Percentiles rank a stretch among this genome's conserved stretches.
These are phyloP conservation scores for Colletotrichum tropicale DNA, from an alignment of 2,329 filamentous ascomycete genomes.

Conservation along the genomic window DNA sequence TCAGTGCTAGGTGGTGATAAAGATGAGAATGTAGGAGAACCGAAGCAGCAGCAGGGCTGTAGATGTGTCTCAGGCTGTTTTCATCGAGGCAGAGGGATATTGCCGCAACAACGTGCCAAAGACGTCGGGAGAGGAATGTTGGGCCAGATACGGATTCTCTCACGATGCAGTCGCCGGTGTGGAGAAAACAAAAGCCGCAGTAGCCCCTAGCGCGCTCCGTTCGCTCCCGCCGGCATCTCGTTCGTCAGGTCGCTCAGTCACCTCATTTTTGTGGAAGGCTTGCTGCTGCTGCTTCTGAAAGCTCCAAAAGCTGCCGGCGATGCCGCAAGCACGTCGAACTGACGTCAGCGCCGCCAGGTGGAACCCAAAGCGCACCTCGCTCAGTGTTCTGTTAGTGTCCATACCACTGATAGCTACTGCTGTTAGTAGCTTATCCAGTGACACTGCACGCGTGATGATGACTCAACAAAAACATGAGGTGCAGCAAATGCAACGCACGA, in stretches of 20 bases:
- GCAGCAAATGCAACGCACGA: not conserved
- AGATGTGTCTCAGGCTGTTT: not conserved
- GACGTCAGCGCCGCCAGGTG: constrained; percentile 9
- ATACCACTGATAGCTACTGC: not conserved
- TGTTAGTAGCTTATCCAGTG: not conserved
- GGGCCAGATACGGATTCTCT: not conserved
- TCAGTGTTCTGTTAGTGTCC: not conserved
- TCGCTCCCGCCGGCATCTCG: not conserved
- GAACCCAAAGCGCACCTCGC: not conserved
- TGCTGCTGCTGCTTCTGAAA: not conserved
- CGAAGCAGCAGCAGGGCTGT: not conserved
- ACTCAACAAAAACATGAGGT: constrained; percentile 6
- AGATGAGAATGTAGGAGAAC: not conserved
- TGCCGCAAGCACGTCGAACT: constrained; percentile 1
- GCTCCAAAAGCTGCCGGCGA: not conserved
- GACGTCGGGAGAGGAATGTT: not conserved
- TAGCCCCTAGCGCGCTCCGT: not conserved
- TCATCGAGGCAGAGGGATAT: not conserved
- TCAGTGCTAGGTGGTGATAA: not conserved
- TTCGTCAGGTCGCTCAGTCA: not conserved
- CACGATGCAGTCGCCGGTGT: not conserved
- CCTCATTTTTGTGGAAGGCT: not conserved
- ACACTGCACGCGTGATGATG: not conserved
- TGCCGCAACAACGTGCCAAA: not conserved
- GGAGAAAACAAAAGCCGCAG: not conserved